Evolutionary conservation across 352 stramenopile species (phyloP), one percentile per base, ranked within the genome.

Genomic region (Pythium oligandrum): DNA sequence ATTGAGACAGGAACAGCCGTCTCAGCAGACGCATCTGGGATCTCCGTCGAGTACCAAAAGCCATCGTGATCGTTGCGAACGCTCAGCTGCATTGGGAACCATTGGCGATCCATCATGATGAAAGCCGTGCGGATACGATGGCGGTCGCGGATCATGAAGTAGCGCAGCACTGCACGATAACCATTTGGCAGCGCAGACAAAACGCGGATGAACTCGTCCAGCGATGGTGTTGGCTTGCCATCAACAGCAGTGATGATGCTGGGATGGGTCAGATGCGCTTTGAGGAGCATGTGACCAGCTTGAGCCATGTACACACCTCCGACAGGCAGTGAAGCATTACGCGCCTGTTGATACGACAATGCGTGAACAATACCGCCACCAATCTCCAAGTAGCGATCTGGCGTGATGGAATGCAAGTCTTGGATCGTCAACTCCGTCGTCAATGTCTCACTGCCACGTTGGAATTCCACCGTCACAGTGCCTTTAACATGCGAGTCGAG

Each of bases 221-320:
- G 51, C 10, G 80, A 89, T 38, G 83, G 75, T 11, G 89, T 97
- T 10, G 79, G 62, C 38, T 89, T 77, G 32, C 79, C 80, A 36
- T 88, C 84, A 9, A 97, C 70, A 0, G 80, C 76, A 9, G 81
- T 88, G 64, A 97, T 93, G 49, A 97, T 95, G 57, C 83, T 86
- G 26, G 86, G 78, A 56, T 90, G 83, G 4, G 77, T 79, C 31
- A 97, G 53, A 37, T 92, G 79, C 4, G 85, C 88, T 50, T 91
- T 89, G 63, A 94, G 86, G 48, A 97, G 86, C 87, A 97, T 96
- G 69, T 96, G 90, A 1, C 88, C 90, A 4, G 86, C 75, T 52
- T 93, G 81, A 2, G 88, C 86, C 55, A 96, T 57, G 68, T 94
- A 95, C 11, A 96, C 85, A 3, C 77, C 71, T 6, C 79, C 82